Base-by-base conservation (phyloP, 1,284 basidiomycete genomes). In the Microbotryomycetes sp. region DNA sequence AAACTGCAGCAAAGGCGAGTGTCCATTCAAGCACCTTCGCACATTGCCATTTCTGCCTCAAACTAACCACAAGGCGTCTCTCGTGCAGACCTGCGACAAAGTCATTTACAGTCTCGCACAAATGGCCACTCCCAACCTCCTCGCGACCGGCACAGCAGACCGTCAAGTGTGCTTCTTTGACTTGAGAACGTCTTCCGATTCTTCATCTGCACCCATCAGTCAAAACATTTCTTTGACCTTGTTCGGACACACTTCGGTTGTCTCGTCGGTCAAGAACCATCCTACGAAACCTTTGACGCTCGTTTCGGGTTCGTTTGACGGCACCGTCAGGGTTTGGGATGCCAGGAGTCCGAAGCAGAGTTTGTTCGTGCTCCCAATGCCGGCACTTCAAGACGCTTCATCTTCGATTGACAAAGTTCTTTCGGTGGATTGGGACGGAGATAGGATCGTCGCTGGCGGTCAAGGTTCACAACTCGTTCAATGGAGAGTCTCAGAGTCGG, bases 291-390 rank as follows among this genome's bases (percentile, higher is more conserved):
- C 77, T 27, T 79, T 87, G 69, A 88, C 89, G 66, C 79, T 92
- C 21, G 80, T 87, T 7, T 87, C 84, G 0, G 91, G 89, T 1
- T 85, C 86, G 0, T 91, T 92, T 73, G 88, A 91, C 64, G 89
- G 90, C 35, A 78, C 85, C 0, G 84, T 87, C 2, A 81, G 90
- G 27, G 78, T 96, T 21, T 96, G 91, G 91, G 92, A 97, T 74
- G 76, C 91, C 28, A 80, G 91, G 35, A 77, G 76, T 28, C 78
- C 78, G 21, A 79, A 73, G 79, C 85, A 68, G 82, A 80, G 77
- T 5, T 65, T 81, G 62, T 89, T 93, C 74, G 69, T 64, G 7
- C 56, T 74, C 27, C 57, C 61, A 11, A 50, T 68, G 70, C 56
- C 69, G 59, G 50, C 47, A 31, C 72, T 74, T 54, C 59, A 68